Evolutionary conservation across 176 grass and related monocot genomes (phyloP).

Genomic region (Zoysia pacifica): DNA sequence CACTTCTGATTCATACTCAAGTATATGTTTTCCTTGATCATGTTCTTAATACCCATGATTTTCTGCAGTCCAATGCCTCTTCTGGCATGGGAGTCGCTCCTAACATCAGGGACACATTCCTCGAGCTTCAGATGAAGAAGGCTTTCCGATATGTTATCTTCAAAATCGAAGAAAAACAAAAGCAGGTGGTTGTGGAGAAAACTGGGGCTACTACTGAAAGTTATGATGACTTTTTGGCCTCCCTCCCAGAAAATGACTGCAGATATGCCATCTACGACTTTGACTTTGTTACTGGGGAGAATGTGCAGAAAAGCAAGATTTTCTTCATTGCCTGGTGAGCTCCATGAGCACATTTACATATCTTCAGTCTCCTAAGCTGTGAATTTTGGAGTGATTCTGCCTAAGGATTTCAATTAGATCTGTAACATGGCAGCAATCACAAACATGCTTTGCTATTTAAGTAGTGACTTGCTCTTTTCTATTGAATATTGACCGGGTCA

Average conservation of each 20-base stretch:
- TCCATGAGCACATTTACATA: conserved; percentile 6
- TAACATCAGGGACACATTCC: conserved; percentile 62
- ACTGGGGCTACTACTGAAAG: conserved; percentile 81
- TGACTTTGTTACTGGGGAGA: conserved; percentile 93
- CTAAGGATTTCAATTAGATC: not conserved
- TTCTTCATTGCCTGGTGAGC: conserved; percentile 98
- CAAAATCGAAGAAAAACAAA: conserved; percentile 89
- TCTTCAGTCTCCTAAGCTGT: conserved; percentile 4
- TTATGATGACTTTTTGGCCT: conserved; percentile 87
- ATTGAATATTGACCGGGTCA: conserved; percentile 1
- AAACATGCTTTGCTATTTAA: not conserved
- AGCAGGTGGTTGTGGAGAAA: conserved; percentile 88
- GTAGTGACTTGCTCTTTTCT: not conserved
- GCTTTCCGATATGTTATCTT: conserved; percentile 86
- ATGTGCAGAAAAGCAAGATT: conserved; percentile 98
- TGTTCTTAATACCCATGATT: conserved; percentile 1
- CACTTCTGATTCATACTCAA: not conserved
- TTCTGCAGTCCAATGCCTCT: conserved; percentile 73
- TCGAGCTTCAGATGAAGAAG: conserved; percentile 82
- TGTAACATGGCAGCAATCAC: not conserved
- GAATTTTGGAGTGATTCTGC: not conserved
- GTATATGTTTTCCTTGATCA: not conserved
- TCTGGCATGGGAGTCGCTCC: conserved; percentile 80
- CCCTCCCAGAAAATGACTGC: conserved; percentile 93
- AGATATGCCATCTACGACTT: conserved; percentile 96